Evolutionary conservation across 306 rosid species (phyloP).

Genomic region (Astragalus membranaceus): DNA sequence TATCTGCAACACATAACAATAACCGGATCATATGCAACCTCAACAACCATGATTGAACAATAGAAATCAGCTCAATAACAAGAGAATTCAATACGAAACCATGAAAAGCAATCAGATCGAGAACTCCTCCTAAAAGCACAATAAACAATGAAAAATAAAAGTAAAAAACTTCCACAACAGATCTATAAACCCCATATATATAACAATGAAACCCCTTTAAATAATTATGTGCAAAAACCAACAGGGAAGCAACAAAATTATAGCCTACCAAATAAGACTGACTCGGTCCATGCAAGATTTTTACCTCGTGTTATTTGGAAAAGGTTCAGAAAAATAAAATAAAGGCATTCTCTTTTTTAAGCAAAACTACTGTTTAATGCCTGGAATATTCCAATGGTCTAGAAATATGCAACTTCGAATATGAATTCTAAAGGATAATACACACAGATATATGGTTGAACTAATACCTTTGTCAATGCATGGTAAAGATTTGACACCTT

Average conservation of each 20-base stretch:
- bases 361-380: not conserved
- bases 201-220: not conserved
- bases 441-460: constrained; percentile 12
- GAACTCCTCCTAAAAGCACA: not conserved
- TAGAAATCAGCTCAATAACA: constrained; percentile 13
- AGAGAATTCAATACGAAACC: not conserved
- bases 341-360: not conserved
- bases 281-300: not conserved
- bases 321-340: not conserved
- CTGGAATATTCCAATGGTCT: not conserved
- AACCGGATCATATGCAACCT: constrained; percentile 9
- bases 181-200: not conserved
- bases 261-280: not conserved
- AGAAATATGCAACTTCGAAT: not conserved
- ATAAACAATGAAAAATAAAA: not conserved
- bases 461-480: constrained; percentile 59
- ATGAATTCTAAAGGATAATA: constrained; percentile 2
- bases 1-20: constrained; percentile 51
- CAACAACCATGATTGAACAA: constrained; percentile 17
- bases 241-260: not conserved
- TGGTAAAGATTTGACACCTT: constrained; percentile 63
- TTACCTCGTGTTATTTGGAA: not conserved
- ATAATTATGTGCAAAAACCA: not conserved
- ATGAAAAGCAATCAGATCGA: not conserved
- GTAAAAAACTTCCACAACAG: not conserved